A percentile compares a stretch with the other conserved stretches of the same genome.
These are phyloP conservation scores for Lobosporangium transversale DNA, from an alignment of 192 early-diverging fungal genomes.

Conservation along the genomic window DNA sequence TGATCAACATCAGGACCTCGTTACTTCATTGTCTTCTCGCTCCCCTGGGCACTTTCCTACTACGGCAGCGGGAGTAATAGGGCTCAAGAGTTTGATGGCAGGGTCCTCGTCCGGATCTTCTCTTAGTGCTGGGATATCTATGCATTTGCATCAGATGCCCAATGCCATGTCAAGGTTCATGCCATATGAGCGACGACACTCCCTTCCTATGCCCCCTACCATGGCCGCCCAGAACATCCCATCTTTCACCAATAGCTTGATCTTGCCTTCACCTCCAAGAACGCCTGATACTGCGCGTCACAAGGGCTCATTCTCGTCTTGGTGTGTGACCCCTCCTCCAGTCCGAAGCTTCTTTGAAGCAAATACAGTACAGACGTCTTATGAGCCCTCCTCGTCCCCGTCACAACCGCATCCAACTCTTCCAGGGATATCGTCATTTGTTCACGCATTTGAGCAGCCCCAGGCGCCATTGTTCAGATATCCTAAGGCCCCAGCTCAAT, in stretches of 20 bases:
- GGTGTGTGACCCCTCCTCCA: conserved; percentile 27
- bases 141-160: conserved; percentile 6
- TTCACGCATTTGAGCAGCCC: conserved; percentile 15
- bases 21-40: background rate
- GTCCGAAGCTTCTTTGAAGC: background rate
- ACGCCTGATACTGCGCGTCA: conserved; percentile 29
- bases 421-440: conserved; percentile 42
- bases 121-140: background rate
- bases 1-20: conserved; percentile 3
- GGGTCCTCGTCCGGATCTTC: conserved; percentile 3
- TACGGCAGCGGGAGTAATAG: background rate
- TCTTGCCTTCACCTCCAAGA: conserved; percentile 43
- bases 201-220: conserved; percentile 19
- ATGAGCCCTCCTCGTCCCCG: conserved; percentile 1
- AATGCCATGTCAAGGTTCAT: conserved; percentile 33
- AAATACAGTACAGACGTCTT: conserved; percentile 4
- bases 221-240: conserved; percentile 1
- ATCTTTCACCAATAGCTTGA: conserved; percentile 13
- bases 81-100: background rate
- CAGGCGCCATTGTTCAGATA: conserved; percentile 4
- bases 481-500: background rate
- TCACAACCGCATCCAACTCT: conserved; percentile 9
- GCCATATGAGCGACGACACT: conserved; percentile 49
- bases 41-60: background rate
- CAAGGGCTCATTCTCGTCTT: conserved; percentile 21